These are phyloP conservation scores for Dictyostelium firmibasis DNA, from an alignment of 78 protist species.

Conservation along the genomic window DNA sequence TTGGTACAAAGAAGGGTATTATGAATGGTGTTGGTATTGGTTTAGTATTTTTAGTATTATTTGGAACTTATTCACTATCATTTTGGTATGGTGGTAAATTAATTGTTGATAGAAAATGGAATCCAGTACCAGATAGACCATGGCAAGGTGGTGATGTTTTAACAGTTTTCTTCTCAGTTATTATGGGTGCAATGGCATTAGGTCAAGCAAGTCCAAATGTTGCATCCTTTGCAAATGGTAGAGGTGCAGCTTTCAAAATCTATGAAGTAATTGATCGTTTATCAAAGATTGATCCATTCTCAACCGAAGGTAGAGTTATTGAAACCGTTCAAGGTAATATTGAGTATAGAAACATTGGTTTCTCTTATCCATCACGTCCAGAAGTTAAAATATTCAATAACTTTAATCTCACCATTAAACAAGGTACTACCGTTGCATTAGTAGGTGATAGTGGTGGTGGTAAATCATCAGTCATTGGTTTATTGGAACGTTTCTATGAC, in stretches of 20 bases:
- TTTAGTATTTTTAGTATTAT: slow-evolving; percentile 56
- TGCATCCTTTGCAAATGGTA: slow-evolving; percentile 69
- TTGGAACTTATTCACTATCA: slow-evolving; percentile 64
- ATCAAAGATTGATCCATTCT: slow-evolving; percentile 76
- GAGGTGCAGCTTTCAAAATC: slow-evolving; percentile 84
- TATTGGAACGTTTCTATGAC: slow-evolving; percentile 79
- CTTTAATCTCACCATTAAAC: slow-evolving; percentile 59
- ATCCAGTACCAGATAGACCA: slow-evolving; percentile 61
- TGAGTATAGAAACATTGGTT: slow-evolving; percentile 70
- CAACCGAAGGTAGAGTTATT: slow-evolving; percentile 31
- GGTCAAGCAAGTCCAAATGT: slow-evolving; percentile 80
- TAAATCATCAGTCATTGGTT: slow-evolving; percentile 82
- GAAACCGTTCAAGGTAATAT: slow-evolving; percentile 63
- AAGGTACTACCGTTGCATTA: slow-evolving; percentile 90
- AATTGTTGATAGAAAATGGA: slow-evolving; percentile 40
- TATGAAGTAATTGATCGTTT: slow-evolving; percentile 76
- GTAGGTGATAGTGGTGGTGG: slow-evolving; percentile 93
- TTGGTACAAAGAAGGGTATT: slow-evolving; percentile 53
- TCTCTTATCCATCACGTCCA: slow-evolving; percentile 86
- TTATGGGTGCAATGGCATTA: slow-evolving; percentile 86
- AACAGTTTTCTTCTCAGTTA: slow-evolving; percentile 82
- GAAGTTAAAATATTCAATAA: slow-evolving; percentile 73
- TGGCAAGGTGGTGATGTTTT: slow-evolving; percentile 75
- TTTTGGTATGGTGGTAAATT: slow-evolving; percentile 86
- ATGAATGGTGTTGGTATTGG: slow-evolving; percentile 84